Percentiles rank a stretch among this genome's conserved stretches.
Conservation (phyloP, 78 protist species). For the Dictyostelium purpureum region DNA sequence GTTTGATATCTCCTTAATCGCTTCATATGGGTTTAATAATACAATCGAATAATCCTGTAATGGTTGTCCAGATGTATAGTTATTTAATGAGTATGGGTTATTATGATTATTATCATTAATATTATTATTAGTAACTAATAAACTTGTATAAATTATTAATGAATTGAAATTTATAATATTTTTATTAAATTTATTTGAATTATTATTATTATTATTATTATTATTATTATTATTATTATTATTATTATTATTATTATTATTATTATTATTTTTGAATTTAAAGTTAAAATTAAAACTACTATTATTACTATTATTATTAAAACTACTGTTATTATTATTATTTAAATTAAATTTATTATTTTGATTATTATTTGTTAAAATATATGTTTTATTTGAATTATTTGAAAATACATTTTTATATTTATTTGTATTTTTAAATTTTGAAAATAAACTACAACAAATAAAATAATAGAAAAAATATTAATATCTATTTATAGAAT, state of each 20-base stretch:
- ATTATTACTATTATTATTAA: neutral
- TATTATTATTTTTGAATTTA: neutral
- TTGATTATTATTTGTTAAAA: neutral
- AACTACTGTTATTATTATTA: neutral
- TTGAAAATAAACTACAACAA: no score
- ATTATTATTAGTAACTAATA: neutral
- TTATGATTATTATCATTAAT: neutral
- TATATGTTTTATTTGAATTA: neutral
- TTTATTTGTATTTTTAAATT: no score
- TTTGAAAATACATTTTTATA: neutral
- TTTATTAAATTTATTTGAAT: slow-evolving; percentile 6
- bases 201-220: neutral
- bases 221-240: neutral
- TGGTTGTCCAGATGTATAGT: neutral
- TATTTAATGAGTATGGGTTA: neutral
- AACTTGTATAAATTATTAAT: neutral
- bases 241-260: neutral
- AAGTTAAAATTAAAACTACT: neutral
- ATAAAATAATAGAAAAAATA: no score
- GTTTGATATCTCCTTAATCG: slow-evolving; percentile 18
- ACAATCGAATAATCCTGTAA: neutral
- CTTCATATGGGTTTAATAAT: slow-evolving; percentile 27
- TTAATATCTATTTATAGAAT: no score
- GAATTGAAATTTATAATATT: neutral
- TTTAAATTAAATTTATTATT: neutral